Evolutionary conservation across 208 protist genomes (phyloP), one percentile per base, ranked within the genome.

Genomic region (Wallacemonas sp.): DNA sequence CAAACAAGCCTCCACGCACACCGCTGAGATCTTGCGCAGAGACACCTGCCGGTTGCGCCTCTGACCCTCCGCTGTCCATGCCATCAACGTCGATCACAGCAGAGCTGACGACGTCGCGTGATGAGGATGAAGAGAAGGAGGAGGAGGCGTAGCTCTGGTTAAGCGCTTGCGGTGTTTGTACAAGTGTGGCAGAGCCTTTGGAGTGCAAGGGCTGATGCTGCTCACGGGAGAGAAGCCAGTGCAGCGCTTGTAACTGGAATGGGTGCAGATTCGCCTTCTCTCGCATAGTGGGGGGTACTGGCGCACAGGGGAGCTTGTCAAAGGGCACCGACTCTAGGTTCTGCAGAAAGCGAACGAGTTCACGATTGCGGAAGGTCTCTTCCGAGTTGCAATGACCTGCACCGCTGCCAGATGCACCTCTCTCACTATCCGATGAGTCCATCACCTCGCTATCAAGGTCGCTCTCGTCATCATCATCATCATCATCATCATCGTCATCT

Each of bases 231-330:
- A 68, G 69, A 38, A 93, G 54, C 83, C 83, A 93, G 67, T 81
- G 68, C 8, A 93, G 66, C 2, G 72, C 86, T 62, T 93, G 79
- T 44, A 75, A 62, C 56, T 93, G 86, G 33, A 87, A 88, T 0
- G 80, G 83, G 0, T 62, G 66, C 56, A 93, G 72, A 33, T 79
- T 31, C 9, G 44, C 79, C 1, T 68, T 42, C 6, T 62, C 53
- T 21, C 26, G 53, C 84, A 90, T 87, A 36, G 77, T 68, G 14
- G 65, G 14, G 5, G 84, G 84, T 15, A 82, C 72, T 0, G 64
- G 55, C 0, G 84, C 80, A 31, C 62, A 53, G 0, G 84, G 79
- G 1, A 87, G 80, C 26, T 72, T 45, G 21, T 90, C 80, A 19
- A 74, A 73, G 42, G 70, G 64, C 30, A 77, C 70, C 0, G 66